Evolutionary conservation across 345 rosid species (phyloP).

Genomic region (Combretum micranthum): DNA sequence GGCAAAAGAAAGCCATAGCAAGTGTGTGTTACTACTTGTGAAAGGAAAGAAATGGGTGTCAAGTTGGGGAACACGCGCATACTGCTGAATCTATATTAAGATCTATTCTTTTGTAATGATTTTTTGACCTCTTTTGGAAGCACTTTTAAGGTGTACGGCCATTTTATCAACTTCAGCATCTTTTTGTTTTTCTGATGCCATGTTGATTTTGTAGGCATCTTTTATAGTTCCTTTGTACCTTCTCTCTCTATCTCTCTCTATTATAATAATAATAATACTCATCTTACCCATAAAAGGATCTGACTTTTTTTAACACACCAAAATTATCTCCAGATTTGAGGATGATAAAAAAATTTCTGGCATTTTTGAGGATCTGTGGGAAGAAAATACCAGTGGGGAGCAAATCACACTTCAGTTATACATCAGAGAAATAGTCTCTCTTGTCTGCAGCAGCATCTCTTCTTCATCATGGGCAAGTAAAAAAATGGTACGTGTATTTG

Average conservation of each 20-base stretch:
- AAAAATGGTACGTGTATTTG: conserved; percentile 39
- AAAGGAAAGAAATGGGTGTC: too few species aligned
- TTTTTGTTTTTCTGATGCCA: not conserved
- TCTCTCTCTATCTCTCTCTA: not conserved
- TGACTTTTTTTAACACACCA: not conserved
- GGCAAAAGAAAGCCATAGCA: too few species aligned
- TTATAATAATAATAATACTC: too few species aligned
- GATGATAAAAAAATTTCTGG: conserved; percentile 79
- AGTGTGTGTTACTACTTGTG: too few species aligned
- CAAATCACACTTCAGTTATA: conserved; percentile 74
- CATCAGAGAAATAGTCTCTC: conserved; percentile 68
- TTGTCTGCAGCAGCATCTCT: conserved; percentile 62
- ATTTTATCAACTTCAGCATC: not conserved
- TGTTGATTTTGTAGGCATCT: not conserved
- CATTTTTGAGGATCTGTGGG: conserved; percentile 95
- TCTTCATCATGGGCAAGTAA: conserved; percentile 93
- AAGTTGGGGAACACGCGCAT: too few species aligned
- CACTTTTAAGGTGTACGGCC: too few species aligned
- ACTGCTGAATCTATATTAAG: too few species aligned
- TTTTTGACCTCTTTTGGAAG: too few species aligned
- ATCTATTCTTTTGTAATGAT: too few species aligned
- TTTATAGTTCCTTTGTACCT: not conserved
- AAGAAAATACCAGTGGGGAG: conserved; percentile 87
- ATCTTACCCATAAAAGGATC: too few species aligned
- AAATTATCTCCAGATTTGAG: conserved; percentile 61